Evolutionary conservation across 345 rosid species (phyloP).

Genomic region (Citropsis articulata): DNA sequence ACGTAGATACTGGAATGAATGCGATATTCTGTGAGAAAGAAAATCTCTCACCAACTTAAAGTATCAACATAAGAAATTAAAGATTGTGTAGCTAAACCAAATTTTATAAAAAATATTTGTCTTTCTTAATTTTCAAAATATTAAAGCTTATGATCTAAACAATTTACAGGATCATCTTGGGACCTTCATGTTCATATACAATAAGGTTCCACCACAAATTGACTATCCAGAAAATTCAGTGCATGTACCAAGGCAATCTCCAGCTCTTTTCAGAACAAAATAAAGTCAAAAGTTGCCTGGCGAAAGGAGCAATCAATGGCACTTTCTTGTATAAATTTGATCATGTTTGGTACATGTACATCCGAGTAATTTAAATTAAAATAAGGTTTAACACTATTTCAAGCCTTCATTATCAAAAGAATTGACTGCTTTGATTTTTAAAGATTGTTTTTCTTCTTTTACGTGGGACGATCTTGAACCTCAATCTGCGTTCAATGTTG

Average conservation of each 20-base stretch:
- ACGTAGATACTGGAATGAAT: no score
- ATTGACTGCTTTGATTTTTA: not conserved
- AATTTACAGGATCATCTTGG: not conserved
- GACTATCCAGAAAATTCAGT: not conserved
- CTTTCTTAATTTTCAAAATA: no score
- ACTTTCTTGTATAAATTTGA: constrained; percentile 7
- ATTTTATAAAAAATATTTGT: no score
- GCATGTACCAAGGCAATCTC: not conserved
- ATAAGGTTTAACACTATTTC: not conserved
- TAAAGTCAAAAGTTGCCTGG: not conserved
- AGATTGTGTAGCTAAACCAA: no score
- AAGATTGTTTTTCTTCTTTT: not conserved
- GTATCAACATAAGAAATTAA: no score
- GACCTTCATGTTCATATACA: not conserved
- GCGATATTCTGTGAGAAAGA: no score
- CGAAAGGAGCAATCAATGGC: not conserved
- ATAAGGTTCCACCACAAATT: not conserved
- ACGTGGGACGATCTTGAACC: not conserved
- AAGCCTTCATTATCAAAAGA: not conserved
- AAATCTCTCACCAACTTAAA: no score
- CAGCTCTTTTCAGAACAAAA: not conserved
- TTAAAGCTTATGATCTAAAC: not conserved
- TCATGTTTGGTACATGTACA: not conserved
- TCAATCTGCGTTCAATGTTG: not conserved
- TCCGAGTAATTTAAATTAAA: no score